Percentiles rank a stretch among this genome's conserved stretches.
These are phyloP conservation scores for Aspergillus hortae DNA, from an alignment of 2,329 filamentous ascomycete genomes.

Conservation along the genomic window DNA sequence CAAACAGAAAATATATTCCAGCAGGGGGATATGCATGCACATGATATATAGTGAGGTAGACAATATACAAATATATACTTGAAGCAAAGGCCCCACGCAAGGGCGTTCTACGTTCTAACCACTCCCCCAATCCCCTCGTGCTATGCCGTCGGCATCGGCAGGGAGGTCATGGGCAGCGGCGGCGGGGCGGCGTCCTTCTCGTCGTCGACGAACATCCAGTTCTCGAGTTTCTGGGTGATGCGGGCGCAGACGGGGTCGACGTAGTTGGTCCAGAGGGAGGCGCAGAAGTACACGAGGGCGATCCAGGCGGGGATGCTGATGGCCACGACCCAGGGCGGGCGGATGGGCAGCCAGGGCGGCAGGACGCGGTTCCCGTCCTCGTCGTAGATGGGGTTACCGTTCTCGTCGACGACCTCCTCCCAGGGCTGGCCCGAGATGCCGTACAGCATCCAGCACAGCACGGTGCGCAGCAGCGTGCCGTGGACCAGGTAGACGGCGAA, in stretches of 20 bases:
- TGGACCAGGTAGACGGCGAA: constrained; percentile 56
- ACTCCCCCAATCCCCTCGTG: neutral
- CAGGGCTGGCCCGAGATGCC: constrained; percentile 48
- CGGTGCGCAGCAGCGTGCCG: constrained; percentile 51
- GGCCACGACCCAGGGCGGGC: constrained; percentile 37
- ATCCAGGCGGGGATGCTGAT: constrained; percentile 48
- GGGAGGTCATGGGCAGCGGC: constrained; percentile 18
- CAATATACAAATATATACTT: neutral
- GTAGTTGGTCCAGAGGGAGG: constrained; percentile 51
- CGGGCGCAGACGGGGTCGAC: constrained; percentile 50
- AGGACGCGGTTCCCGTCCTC: constrained; percentile 30
- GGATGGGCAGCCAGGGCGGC: constrained; percentile 42
- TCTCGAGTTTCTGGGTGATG: constrained; percentile 48
- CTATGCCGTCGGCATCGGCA: constrained; percentile 24
- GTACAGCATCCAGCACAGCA: constrained; percentile 52
- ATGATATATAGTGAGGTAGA: no score
- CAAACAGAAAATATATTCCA: no score
- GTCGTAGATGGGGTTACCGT: constrained; percentile 14
- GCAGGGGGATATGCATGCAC: no score
- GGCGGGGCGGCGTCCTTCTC: constrained; percentile 29
- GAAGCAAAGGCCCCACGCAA: neutral
- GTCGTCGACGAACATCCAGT: constrained; percentile 45
- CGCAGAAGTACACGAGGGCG: constrained; percentile 45
- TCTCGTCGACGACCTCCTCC: constrained; percentile 40
- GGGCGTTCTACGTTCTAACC: neutral